These are phyloP conservation scores for Coelastrella sp. DNA, from an alignment of 139 green algal genomes.

Conservation along the genomic window DNA sequence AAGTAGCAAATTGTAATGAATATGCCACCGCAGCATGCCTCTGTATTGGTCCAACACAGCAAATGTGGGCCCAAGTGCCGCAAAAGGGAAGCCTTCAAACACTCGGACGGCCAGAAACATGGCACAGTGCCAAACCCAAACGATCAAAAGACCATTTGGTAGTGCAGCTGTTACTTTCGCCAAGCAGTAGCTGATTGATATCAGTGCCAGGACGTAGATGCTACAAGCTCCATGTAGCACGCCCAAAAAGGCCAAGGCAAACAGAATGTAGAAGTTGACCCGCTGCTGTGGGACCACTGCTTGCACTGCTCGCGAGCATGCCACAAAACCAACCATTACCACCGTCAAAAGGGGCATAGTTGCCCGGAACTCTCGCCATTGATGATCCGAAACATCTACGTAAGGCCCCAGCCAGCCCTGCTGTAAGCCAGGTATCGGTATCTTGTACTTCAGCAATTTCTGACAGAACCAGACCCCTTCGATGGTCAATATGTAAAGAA, in stretches of 20 bases:
- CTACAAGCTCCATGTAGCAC: conserved; percentile 64
- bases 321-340: conserved; percentile 54
- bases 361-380: conserved; percentile 82
- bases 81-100: conserved; percentile 61
- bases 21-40: conserved; percentile 88
- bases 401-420: conserved; percentile 35
- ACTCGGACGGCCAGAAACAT: conserved; percentile 65
- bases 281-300: conserved; percentile 6
- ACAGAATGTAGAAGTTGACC: conserved; percentile 29
- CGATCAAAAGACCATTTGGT: conserved; percentile 36
- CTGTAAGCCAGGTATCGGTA: conserved; percentile 44
- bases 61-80: conserved; percentile 42
- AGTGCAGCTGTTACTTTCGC: conserved; percentile 11
- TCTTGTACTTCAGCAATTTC: background rate
- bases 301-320: conserved; percentile 52
- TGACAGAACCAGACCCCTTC: conserved; percentile 34
- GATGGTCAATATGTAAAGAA: conserved; percentile 7
- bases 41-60: conserved; percentile 67
- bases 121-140: conserved; percentile 69
- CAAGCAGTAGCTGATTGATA: conserved; percentile 47
- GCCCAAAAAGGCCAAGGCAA: conserved; percentile 48
- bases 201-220: conserved; percentile 55
- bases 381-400: conserved; percentile 82
- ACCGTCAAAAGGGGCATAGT: conserved; percentile 52
- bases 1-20: conserved; percentile 90